Conservation (phyloP, 1,139 yeast genomes). For the Blastobotrys buckinghamii region DNA sequence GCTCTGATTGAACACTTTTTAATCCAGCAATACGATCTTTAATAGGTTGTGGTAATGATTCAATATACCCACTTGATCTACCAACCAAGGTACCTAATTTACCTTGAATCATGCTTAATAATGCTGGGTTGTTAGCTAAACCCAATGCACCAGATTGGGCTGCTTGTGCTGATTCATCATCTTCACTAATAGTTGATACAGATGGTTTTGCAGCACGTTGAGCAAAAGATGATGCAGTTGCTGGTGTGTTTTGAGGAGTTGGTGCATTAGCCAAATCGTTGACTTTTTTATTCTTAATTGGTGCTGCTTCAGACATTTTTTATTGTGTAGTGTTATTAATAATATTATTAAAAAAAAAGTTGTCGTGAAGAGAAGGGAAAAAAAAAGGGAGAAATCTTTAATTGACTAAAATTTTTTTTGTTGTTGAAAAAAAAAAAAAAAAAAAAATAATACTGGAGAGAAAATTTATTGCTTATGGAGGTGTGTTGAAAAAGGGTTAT, state of each 20-base stretch:
- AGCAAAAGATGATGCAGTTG: slow-evolving; percentile 74
- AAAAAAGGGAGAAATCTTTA: background rate
- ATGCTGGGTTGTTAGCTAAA: slow-evolving; percentile 66
- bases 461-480: too few species aligned
- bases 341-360: background rate
- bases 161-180: background rate
- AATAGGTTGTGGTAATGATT: slow-evolving; percentile 65
- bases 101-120: slow-evolving; percentile 84
- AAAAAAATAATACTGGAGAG: background rate
- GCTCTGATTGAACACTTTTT: slow-evolving; percentile 77
- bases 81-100: slow-evolving; percentile 83
- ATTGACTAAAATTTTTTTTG: background rate
- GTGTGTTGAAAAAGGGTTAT: too few species aligned
- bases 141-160: slow-evolving; percentile 37
- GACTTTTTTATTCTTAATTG: slow-evolving; percentile 53
- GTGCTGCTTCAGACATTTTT: slow-evolving; percentile 40
- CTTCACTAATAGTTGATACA: slow-evolving; percentile 75
- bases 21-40: slow-evolving; percentile 76
- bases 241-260: slow-evolving; percentile 98
- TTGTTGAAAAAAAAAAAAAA: background rate
- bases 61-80: slow-evolving; percentile 79
- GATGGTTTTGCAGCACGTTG: slow-evolving; percentile 54
- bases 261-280: slow-evolving; percentile 91
- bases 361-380: background rate
- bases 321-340: background rate